Evolutionary conservation across 106 monocot species (phyloP), one percentile per base, ranked within the genome.

Genomic region (Dioscorea zingiberensis): DNA sequence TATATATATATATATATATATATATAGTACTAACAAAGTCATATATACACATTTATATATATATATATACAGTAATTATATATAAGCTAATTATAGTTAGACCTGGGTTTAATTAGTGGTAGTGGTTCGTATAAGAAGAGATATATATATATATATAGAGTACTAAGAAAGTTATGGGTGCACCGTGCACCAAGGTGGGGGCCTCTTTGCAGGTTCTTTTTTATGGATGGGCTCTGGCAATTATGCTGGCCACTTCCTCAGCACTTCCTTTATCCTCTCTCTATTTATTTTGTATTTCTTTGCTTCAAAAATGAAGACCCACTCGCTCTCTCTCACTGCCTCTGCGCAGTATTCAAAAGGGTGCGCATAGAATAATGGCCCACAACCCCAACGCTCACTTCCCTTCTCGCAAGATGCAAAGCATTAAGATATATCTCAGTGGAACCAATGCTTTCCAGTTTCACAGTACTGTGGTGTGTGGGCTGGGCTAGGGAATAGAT

Each of bases 181-280:
- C 19, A 21, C n/a, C 3, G 10, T 64, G 25, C 48, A 60, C 25
- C 58, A 48, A 23, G 21, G 18, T 54, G 30, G 38, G 18, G 64
- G 26, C n/a, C 59, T 57, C 21, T 66, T 8, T 25, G 24, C 56
- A 25, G 58, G 51, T 46, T 66, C 45, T 65, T 23, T 62, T 53
- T 49, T 71, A 38, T 38, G 38, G 62, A 49, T 24, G 55, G 61
- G 27, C 29, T 54, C 62, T 62, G 71, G 21, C 71, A 71, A 62
- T 71, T 51, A 71, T 71, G 71, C 63, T 38, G 54, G 54, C 71
- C 63, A 62, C 71, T 71, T 63, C 62, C 71, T 24, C 26, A 48
- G 47, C 71, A 62, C 16, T 51, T 18, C 22, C 63, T 38, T 55
- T 32, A n/a, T 51, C 30, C n/a, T 22, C 32, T 8, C 19, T 24